Evolutionary conservation across 2,329 filamentous ascomycete species (phyloP), one percentile per base, ranked within the genome.

Genomic region (Grosmannia huntii): DNA sequence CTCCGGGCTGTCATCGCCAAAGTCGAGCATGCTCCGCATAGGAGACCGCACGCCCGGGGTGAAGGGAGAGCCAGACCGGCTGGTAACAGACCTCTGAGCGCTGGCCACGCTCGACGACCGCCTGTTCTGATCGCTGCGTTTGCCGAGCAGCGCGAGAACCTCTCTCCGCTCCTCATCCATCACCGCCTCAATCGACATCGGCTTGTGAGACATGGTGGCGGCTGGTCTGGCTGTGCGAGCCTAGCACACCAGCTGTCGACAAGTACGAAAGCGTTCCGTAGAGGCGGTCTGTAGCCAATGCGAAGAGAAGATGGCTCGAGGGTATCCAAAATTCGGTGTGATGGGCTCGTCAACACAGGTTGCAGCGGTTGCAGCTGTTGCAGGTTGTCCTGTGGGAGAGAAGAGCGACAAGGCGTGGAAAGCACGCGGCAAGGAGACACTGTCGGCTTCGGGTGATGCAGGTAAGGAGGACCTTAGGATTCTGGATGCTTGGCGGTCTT

Each of bases 131-230:
- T 56, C 54, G 19, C 5, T n/a, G n/a, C 51, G 52, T 16, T 44
- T 36, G 36, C 53, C 84, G 49, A 90, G 75, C 61, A 89, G 74
- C 53, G 83, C 83, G 63, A 90, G 75, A 46, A 90, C 84, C 71
- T 89, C 86, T 62, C 78, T 77, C 61, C 86, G 81, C 75, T 92
- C 88, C 74, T 90, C 85, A 68, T 90, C 87, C 62, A 90, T 76
- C 63, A 85, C 82, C 54, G 85, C 81, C 72, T 90, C 87, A 66
- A 91, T 81, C 66, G 86, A 90, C 85, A 89, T 89, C 23, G 75
- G 73, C 55, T 72, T 71, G 55, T 62, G 66, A 53, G 68, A 63
- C 70, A 72, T 72, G 59, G 31, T 65, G 66, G 25, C 44, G 41
- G 44, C 41, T n/a, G 44, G 28, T 57, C 16, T 33, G 28, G 46